A percentile compares a stretch with the other conserved stretches of the same genome.
Evolutionary conservation across 2,329 filamentous ascomycete genomes (phyloP).

Genomic region (Coccinonectria pachysandricola): DNA sequence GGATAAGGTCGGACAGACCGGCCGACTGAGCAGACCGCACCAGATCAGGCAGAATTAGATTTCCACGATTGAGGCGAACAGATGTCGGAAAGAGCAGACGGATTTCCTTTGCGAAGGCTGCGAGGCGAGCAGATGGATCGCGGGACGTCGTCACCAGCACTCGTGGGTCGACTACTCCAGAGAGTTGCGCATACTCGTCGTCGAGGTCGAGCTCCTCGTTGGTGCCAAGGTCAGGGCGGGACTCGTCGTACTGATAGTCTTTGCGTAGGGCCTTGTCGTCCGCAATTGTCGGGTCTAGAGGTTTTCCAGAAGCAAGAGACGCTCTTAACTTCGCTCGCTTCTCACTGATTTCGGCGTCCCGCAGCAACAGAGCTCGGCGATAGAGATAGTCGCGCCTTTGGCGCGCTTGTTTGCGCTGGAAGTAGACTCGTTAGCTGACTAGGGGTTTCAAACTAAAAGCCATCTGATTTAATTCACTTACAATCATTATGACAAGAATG

Average conservation of each 20-base stretch:
- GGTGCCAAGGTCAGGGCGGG: constrained; percentile 53
- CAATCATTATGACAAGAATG: constrained; percentile 23
- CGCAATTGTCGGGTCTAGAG: constrained; percentile 69
- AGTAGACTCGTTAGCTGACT: too few species aligned
- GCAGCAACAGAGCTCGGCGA: constrained; percentile 73
- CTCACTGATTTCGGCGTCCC: constrained; percentile 85
- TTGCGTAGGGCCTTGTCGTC: constrained; percentile 76
- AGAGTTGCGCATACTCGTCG: constrained; percentile 83
- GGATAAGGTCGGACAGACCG: constrained; percentile 72
- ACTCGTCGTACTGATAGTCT: constrained; percentile 92
- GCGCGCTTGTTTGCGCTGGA: constrained; percentile 33
- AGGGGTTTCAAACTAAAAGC: too few species aligned
- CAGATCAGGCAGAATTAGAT: constrained; percentile 76
- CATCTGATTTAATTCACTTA: too few species aligned
- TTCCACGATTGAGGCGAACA: constrained; percentile 85
- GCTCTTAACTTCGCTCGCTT: constrained; percentile 80
- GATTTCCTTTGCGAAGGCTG: constrained; percentile 90
- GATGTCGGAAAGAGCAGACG: constrained; percentile 72
- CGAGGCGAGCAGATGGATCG: constrained; percentile 72
- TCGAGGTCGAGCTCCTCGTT: constrained; percentile 67
- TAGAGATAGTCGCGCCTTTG: constrained; percentile 58
- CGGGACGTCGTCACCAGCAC: constrained; percentile 86
- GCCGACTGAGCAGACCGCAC: constrained; percentile 71
- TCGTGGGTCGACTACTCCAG: constrained; percentile 82
- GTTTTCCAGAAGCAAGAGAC: constrained; percentile 81